phyloP scores from a whole-genome alignment of 169 alveolate species.

The Eimeria mitis region DNA sequence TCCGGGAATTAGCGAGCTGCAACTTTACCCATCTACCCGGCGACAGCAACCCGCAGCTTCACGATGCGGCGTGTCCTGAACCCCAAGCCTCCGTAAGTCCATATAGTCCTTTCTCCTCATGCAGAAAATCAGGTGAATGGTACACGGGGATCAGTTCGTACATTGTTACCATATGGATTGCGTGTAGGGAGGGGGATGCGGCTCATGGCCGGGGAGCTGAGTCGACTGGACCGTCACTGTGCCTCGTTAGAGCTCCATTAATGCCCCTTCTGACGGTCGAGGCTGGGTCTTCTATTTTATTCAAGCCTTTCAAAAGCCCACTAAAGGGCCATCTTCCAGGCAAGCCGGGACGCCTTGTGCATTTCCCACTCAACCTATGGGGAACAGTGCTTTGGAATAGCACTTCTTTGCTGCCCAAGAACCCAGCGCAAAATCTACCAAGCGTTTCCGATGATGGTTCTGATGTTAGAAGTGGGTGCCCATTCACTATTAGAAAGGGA shows the following conservation, averaged over 20 bases:
- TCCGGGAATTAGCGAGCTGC: background rate
- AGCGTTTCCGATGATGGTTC: no score
- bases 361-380: no score
- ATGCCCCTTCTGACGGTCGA: constrained; percentile 88
- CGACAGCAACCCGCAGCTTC: background rate
- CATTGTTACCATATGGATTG: background rate
- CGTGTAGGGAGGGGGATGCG: constrained; percentile 10
- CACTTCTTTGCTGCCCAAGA: background rate
- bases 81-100: constrained; percentile 37
- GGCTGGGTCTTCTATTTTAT: constrained; percentile 87
- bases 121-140: background rate
- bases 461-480: no score
- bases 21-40: background rate
- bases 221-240: constrained; percentile 52
- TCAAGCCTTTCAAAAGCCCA: constrained; percentile 90
- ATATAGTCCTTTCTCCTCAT: background rate
- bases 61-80: constrained; percentile 50
- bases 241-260: constrained; percentile 89
- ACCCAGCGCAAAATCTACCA: background rate
- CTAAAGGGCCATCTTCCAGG: constrained; percentile 89
- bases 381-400: background rate
- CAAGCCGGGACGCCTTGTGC: background rate
- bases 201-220: constrained; percentile 12
- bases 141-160: background rate
- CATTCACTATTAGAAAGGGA: background rate